These are phyloP conservation scores for Phytophthora pistaciae DNA, from an alignment of 352 stramenopile species.

Conservation along the genomic window DNA sequence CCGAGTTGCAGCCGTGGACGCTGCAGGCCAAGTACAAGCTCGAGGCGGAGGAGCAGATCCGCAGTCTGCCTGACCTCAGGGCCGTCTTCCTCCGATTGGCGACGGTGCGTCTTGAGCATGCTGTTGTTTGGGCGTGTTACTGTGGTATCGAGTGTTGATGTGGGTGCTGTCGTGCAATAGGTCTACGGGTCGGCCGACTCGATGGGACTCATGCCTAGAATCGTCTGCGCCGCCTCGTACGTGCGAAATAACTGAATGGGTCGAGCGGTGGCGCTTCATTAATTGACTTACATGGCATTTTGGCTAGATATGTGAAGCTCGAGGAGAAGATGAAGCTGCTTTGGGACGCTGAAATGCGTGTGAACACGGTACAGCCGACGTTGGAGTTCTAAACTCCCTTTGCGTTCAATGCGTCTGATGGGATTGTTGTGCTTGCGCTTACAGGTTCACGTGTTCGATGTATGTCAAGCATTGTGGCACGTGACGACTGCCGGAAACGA, in stretches of 20 bases:
- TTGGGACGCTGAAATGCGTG: slow-evolving; percentile 87
- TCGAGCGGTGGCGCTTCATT: not conserved
- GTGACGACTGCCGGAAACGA: slow-evolving; percentile 58
- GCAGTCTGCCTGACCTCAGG: slow-evolving; percentile 60
- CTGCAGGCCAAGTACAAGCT: slow-evolving; percentile 90
- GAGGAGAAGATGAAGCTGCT: slow-evolving; percentile 91
- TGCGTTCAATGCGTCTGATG: not conserved
- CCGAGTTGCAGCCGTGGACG: slow-evolving; percentile 83
- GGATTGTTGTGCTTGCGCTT: not conserved
- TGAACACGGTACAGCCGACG: slow-evolving; percentile 73
- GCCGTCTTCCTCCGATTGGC: slow-evolving; percentile 80
- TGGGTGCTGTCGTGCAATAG: slow-evolving; percentile 30
- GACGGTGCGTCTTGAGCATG: slow-evolving; percentile 47
- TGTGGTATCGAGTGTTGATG: not conserved
- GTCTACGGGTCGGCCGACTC: slow-evolving; percentile 85
- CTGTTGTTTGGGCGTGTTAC: not conserved
- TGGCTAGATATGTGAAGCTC: slow-evolving; percentile 78
- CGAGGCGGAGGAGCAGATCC: slow-evolving; percentile 81
- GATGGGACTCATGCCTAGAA: slow-evolving; percentile 85
- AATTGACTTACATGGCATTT: not conserved
- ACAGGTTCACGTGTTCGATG: slow-evolving; percentile 84
- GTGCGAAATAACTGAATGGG: slow-evolving; percentile 15
- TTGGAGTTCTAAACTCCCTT: not conserved
- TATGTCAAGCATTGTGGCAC: slow-evolving; percentile 84
- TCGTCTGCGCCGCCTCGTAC: slow-evolving; percentile 87